These are phyloP conservation scores for Cryptosporidium baileyi DNA, from an alignment of 169 alveolate genomes.

Conservation along the genomic window DNA sequence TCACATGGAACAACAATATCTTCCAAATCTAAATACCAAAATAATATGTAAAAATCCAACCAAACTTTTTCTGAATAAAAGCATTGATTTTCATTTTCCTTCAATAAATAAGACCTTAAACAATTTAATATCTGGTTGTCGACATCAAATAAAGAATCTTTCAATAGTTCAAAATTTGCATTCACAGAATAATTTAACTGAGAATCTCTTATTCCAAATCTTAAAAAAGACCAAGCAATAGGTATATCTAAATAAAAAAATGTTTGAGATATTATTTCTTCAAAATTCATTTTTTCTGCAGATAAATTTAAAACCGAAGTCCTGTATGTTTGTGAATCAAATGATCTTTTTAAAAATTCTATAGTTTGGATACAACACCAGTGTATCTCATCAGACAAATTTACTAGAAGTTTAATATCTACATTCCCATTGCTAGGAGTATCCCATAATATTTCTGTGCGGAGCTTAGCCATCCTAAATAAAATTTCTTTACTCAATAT, in stretches of 20 bases:
- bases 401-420: constrained; percentile 17
- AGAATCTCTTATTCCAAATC: constrained; percentile 18
- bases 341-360: constrained; percentile 51
- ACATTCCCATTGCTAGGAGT: constrained; percentile 10
- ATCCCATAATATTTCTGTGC: constrained; percentile 46
- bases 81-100: not conserved
- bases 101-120: not conserved
- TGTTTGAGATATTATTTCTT: constrained; percentile 8
- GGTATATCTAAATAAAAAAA: constrained; percentile 55
- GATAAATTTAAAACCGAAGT: not conserved
- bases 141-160: not conserved
- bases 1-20: constrained; percentile 29
- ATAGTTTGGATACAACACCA: constrained; percentile 68
- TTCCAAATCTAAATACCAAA: constrained; percentile 36
- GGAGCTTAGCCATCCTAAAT: constrained; percentile 36
- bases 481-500: constrained; percentile 18
- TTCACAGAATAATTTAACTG: not conserved
- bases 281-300: not conserved
- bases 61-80: not conserved
- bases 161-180: not conserved
- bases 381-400: constrained; percentile 44
- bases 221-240: constrained; percentile 54
- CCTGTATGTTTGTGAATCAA: constrained; percentile 21
- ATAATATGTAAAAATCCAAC: constrained; percentile 4
- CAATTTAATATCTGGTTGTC: not conserved